Percentiles rank a stretch among this genome's conserved stretches.
phyloP scores from a whole-genome alignment of 495 filamentous ascomycete genomes.

The Apodospora peruviana region DNA sequence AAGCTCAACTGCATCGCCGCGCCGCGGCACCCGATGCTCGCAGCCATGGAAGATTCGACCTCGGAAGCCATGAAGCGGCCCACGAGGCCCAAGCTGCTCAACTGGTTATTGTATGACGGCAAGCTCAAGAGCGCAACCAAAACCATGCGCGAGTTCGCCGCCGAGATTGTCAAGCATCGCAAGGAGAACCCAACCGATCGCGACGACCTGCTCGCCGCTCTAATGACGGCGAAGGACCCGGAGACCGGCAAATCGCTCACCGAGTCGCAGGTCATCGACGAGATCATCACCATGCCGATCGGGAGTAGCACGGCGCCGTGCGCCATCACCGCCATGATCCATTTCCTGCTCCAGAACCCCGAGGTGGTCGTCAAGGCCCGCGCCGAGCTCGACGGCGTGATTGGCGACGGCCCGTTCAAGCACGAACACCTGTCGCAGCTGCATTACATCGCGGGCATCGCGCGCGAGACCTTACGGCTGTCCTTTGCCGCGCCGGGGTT shows the following conservation, averaged over 20 bases:
- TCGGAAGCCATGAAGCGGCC: constrained; percentile 52
- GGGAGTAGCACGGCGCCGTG: constrained; percentile 43
- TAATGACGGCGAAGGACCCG: constrained; percentile 60
- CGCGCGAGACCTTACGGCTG: constrained; percentile 63
- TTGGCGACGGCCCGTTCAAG: constrained; percentile 47
- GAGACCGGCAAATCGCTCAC: constrained; percentile 55
- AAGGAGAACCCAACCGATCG: constrained; percentile 53
- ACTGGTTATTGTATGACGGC: constrained; percentile 45
- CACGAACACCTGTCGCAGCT: constrained; percentile 55
- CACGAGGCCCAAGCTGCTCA: constrained; percentile 49
- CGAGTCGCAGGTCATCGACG: constrained; percentile 58
- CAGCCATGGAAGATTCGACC: constrained; percentile 61
- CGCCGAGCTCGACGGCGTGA: constrained; percentile 58
- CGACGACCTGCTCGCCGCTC: constrained; percentile 62
- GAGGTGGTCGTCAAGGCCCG: constrained; percentile 54
- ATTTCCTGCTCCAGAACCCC: constrained; percentile 58
- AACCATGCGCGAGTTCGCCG: constrained; percentile 45
- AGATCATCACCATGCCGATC: constrained; percentile 58
- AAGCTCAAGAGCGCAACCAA: constrained; percentile 53
- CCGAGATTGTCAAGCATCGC: constrained; percentile 54
- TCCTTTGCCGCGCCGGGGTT: constrained; percentile 63
- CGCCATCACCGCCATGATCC: constrained; percentile 49
- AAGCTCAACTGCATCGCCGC: constrained; percentile 62
- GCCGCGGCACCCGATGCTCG: constrained; percentile 56
- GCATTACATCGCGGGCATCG: constrained; percentile 56